phyloP scores from a whole-genome alignment of 345 rosid species.

The Populus nigra region DNA sequence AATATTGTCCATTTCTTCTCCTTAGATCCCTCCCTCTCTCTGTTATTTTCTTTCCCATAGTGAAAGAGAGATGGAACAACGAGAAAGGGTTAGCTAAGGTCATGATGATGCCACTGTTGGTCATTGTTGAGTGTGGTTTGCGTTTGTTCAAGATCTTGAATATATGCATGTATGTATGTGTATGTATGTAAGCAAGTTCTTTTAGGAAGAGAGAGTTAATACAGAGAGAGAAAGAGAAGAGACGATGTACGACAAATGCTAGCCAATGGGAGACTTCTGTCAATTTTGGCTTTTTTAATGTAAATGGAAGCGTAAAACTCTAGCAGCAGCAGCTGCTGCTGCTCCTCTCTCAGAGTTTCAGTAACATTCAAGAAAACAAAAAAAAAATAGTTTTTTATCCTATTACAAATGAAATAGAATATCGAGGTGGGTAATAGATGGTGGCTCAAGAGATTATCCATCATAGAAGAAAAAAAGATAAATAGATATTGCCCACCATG shows the following conservation, averaged over 20 bases:
- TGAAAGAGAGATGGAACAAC: slow-evolving; percentile 11
- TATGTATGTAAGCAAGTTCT: slow-evolving; percentile 32
- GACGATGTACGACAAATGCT: slow-evolving; percentile 35
- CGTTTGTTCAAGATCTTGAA: slow-evolving; percentile 43
- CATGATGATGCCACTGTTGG: slow-evolving; percentile 33
- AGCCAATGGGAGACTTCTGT: slow-evolving; percentile 48
- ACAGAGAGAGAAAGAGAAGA: slow-evolving; percentile 21
- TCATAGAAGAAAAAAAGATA: neutral
- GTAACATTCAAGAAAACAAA: slow-evolving; percentile 14
- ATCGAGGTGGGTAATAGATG: slow-evolving; percentile 44
- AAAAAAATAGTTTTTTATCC: slow-evolving; percentile 1
- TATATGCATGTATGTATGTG: slow-evolving; percentile 22
- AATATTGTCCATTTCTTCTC: neutral
- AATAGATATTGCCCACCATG: slow-evolving; percentile 32
- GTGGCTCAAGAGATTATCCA: slow-evolving; percentile 31
- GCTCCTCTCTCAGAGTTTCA: slow-evolving; percentile 46
- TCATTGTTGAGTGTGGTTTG: slow-evolving; percentile 15
- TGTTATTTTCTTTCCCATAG: slow-evolving; percentile 16
- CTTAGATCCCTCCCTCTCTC: slow-evolving; percentile 21
- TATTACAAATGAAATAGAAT: slow-evolving; percentile 8
- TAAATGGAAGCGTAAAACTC: slow-evolving; percentile 24
- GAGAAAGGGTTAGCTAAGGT: slow-evolving; percentile 7
- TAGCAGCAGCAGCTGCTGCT: slow-evolving; percentile 42
- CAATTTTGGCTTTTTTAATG: slow-evolving; percentile 36
- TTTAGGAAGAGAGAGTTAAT: neutral